Percentiles rank a stretch among this genome's conserved stretches.
Conservation (phyloP, 1,284 basidiomycete species). For the Gomphus bonarii region DNA sequence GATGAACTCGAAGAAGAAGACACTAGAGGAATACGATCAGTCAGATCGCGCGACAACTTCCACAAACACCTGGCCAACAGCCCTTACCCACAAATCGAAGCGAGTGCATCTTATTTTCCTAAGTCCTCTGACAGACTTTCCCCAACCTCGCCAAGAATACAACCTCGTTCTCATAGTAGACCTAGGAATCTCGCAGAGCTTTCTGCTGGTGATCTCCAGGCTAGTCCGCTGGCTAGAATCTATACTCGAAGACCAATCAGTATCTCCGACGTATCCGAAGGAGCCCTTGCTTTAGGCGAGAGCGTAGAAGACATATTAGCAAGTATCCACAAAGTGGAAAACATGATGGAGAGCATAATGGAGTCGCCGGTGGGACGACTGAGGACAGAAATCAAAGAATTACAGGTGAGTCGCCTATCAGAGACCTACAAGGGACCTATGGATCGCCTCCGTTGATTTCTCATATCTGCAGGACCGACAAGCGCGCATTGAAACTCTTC, state of each 20-base stretch:
- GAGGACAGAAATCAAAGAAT: constrained; percentile 70
- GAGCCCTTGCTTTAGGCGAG: constrained; percentile 23
- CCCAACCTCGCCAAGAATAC: background rate
- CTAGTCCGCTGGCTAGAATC: constrained; percentile 45
- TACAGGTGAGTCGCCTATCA: constrained; percentile 42
- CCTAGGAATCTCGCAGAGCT: background rate
- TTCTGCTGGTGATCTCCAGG: constrained; percentile 5
- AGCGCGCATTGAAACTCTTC: constrained; percentile 63
- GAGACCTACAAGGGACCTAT: background rate
- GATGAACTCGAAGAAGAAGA: constrained; percentile 38
- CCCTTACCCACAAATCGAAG: background rate
- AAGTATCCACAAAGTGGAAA: constrained; percentile 43
- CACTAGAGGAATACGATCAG: constrained; percentile 28
- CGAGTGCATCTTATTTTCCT: background rate
- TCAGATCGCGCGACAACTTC: constrained; percentile 17
- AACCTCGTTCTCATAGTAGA: background rate
- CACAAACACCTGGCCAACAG: background rate
- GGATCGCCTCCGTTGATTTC: background rate
- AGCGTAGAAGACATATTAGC: constrained; percentile 18
- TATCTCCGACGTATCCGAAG: constrained; percentile 20
- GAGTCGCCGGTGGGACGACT: constrained; percentile 52
- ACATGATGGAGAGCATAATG: constrained; percentile 48
- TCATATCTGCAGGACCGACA: constrained; percentile 49
- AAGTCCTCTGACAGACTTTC: background rate
- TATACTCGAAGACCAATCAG: constrained; percentile 27